Conservation (phyloP, 305 asterid species). For the Rubia occidens region DNA sequence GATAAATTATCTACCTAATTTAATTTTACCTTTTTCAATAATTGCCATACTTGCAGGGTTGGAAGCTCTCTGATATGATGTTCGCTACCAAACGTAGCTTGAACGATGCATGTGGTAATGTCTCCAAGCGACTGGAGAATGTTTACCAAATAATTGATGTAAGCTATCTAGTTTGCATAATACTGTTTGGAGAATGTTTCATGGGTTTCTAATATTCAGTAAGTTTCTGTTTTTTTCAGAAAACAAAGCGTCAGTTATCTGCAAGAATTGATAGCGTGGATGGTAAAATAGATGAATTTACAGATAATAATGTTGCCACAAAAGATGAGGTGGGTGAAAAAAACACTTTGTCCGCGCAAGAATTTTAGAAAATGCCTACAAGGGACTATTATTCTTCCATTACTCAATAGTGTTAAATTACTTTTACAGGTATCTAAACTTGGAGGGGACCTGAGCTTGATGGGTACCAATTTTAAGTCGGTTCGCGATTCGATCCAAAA, state of each 20-base stretch:
- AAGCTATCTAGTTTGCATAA: constrained; percentile 18
- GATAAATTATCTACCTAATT: not conserved
- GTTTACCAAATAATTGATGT: constrained; percentile 66
- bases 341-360: not conserved
- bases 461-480: constrained; percentile 21
- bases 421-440: constrained; percentile 47
- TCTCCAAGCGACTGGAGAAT: constrained; percentile 72
- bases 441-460: constrained; percentile 51
- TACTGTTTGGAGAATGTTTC: not conserved
- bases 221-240: constrained; percentile 36
- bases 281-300: constrained; percentile 65
- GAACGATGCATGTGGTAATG: constrained; percentile 66
- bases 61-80: constrained; percentile 86
- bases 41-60: constrained; percentile 53
- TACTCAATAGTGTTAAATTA: constrained; percentile 16
- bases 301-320: constrained; percentile 47
- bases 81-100: constrained; percentile 91
- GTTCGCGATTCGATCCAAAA: too few relatives aligned
- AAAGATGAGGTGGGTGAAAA: constrained; percentile 55
- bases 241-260: constrained; percentile 63
- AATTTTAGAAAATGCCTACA: not conserved
- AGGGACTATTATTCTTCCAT: constrained; percentile 15
- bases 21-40: constrained; percentile 6
- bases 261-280: constrained; percentile 69
- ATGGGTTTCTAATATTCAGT: not conserved